Evolutionary conservation across 257 asterid genomes (phyloP), one percentile per base, ranked within the genome.

Genomic region (Capsicum baccatum): DNA sequence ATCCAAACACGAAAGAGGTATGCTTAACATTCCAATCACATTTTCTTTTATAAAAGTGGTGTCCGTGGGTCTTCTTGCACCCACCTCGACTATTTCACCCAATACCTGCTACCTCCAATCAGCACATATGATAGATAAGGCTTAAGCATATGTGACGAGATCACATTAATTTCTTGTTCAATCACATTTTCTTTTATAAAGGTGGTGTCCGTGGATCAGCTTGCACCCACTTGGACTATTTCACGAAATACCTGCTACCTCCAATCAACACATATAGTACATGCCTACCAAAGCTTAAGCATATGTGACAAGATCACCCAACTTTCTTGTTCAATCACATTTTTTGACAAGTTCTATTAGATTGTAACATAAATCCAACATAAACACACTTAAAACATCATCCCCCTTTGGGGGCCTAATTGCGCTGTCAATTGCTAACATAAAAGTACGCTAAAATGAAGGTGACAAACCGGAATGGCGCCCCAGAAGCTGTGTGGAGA

Each of bases 391-490:
- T 74, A 12, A 50, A 48, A 73, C 80, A 73, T 0, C 19, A 74
- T 21, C 14, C 37, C 60, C 11, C 48, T 66, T 33, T 66, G 11
- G 73, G 9, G 69, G 58, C 19, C 80, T 6, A 47, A 73, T n/a
- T 47, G 81, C 19, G 52, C 33, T 76, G 81, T 52, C 42, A 47
- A 13, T 76, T 76, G 1, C 82, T 78, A 78, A 78, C 52, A 33
- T 54, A 33, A 54, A 54, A 33, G 50, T 54, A 54, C 33, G 82
- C 66, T 14, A 78, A 54, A 69, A 78, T 78, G 82, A 78, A 92
- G 96, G 97, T 93, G 87, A 93, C 97, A 6, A 91, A 92, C 91
- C 91, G 97, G 85, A 93, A 91, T 79, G 80, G 60, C 12, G 88
- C 91, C 3, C 16, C 67, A 0, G 52, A 86, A 83, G 80, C 79